Percentiles rank a stretch among this genome's conserved stretches.
Conservation (phyloP, 352 stramenopile genomes). For the Pythium myriotylum region DNA sequence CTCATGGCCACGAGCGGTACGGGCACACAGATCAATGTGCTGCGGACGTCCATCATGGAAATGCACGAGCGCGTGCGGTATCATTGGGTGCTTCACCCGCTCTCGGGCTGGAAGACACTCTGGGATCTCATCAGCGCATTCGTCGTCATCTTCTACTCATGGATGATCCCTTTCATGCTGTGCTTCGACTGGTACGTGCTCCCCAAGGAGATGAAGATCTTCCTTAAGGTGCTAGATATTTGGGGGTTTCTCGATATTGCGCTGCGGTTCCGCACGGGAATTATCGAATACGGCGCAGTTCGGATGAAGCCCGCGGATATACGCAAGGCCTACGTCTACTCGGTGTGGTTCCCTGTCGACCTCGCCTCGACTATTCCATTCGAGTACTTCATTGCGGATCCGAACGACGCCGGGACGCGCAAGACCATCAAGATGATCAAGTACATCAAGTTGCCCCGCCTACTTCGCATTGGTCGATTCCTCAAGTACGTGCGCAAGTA, state of each 20-base stretch:
- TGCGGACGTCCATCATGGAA: constrained; percentile 64
- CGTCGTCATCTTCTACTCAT: constrained; percentile 73
- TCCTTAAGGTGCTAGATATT: constrained; percentile 53
- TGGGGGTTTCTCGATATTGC: constrained; percentile 56
- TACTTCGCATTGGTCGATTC: constrained; percentile 61
- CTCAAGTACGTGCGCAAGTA: constrained; percentile 63
- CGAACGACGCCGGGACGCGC: constrained; percentile 43
- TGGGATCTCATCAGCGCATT: constrained; percentile 62
- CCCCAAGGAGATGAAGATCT: constrained; percentile 24
- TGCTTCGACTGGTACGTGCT: constrained; percentile 64
- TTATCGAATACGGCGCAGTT: constrained; percentile 57
- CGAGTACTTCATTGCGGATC: constrained; percentile 50
- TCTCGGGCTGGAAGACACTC: constrained; percentile 49
- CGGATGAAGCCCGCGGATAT: constrained; percentile 61
- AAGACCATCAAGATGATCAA: constrained; percentile 81
- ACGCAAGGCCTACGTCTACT: constrained; percentile 46
- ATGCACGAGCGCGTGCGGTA: constrained; percentile 53
- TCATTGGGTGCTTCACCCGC: constrained; percentile 54
- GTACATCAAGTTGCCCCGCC: constrained; percentile 64
- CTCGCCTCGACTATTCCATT: constrained; percentile 59
- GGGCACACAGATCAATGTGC: constrained; percentile 48
- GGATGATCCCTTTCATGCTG: constrained; percentile 72
- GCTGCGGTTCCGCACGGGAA: constrained; percentile 59
- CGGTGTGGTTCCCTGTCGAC: constrained; percentile 69
- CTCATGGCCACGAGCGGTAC: constrained; percentile 13